phyloP scores from a whole-genome alignment of 805 yeast species.

The Martiniozyma abietophila region DNA sequence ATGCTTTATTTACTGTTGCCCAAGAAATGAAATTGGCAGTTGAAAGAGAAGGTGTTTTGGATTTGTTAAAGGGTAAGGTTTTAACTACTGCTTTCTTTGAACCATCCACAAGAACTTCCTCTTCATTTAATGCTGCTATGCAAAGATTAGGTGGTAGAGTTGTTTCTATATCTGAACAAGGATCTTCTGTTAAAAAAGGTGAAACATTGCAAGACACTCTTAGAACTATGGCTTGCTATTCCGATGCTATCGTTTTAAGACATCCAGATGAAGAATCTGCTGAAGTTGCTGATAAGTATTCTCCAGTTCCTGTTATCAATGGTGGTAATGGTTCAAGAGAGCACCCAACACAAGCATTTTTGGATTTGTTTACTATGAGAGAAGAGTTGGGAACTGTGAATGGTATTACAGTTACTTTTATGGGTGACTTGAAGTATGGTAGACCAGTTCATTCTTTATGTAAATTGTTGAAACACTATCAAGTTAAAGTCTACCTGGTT shows the following conservation, averaged over 20 bases:
- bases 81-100: slow-evolving; percentile 95
- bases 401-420: slow-evolving; percentile 94
- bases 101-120: slow-evolving; percentile 94
- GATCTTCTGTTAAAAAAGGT: slow-evolving; percentile 96
- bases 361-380: slow-evolving; percentile 95
- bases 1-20: slow-evolving; percentile 89
- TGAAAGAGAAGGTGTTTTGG: slow-evolving; percentile 92
- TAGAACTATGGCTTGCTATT: slow-evolving; percentile 87
- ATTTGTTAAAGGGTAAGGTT: slow-evolving; percentile 80
- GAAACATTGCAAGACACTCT: slow-evolving; percentile 96
- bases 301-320: slow-evolving; percentile 93
- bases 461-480: slow-evolving; percentile 82
- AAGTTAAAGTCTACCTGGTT: slow-evolving; percentile 86
- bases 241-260: slow-evolving; percentile 95
- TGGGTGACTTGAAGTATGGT: slow-evolving; percentile 98
- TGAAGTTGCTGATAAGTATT: slow-evolving; percentile 88
- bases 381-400: slow-evolving; percentile 98
- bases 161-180: slow-evolving; percentile 71
- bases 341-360: slow-evolving; percentile 98
- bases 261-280: slow-evolving; percentile 93
- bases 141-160: slow-evolving; percentile 98
- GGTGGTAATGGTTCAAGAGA: slow-evolving; percentile 98
- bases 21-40: slow-evolving; percentile 97
- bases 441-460: slow-evolving; percentile 97
- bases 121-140: slow-evolving; percentile 99